Evolutionary conservation across 805 yeast species (phyloP).

Genomic region (Ogataea nakhonphanomensis): DNA sequence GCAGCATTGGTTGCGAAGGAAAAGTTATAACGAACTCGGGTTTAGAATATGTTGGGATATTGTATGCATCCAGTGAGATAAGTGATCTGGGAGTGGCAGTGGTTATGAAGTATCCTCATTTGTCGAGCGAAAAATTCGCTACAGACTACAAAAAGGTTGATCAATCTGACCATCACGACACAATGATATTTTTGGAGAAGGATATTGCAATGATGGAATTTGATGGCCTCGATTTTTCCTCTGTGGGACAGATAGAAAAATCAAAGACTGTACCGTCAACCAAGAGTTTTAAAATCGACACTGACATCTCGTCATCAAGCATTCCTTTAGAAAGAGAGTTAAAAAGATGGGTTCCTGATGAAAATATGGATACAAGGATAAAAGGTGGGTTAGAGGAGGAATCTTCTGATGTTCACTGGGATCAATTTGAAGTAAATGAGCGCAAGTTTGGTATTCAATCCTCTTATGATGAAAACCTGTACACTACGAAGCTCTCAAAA

Average conservation of each 20-base stretch:
- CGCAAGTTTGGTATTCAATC: conserved; percentile 85
- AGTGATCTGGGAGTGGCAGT: conserved; percentile 49
- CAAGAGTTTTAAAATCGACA: conserved; percentile 69
- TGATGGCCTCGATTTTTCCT: conserved; percentile 34
- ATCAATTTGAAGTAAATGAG: conserved; percentile 91
- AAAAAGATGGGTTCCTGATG: conserved; percentile 82
- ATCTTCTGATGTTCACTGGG: conserved; percentile 53
- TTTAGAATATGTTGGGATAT: conserved; percentile 52
- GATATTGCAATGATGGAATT: conserved; percentile 52
- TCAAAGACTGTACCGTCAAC: conserved; percentile 12
- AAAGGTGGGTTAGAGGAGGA: conserved; percentile 37
- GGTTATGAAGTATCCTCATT: conserved; percentile 50
- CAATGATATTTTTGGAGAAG: conserved; percentile 43
- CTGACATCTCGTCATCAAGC: conserved; percentile 65
- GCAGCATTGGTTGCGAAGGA: conserved; percentile 57
- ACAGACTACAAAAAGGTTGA: conserved; percentile 32
- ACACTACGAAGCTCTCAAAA: conserved; percentile 74
- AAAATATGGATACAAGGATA: conserved; percentile 16
- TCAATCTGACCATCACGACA: conserved; percentile 39
- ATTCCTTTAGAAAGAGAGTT: conserved; percentile 62
- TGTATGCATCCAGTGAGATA: conserved; percentile 44
- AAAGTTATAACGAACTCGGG: conserved; percentile 64
- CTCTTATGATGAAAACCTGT: conserved; percentile 77
- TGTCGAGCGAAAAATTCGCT: conserved; percentile 34
- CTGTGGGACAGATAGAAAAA: not conserved